These are phyloP conservation scores for Funneliformis geosporum DNA, from an alignment of 192 early-diverging fungal species.

Conservation along the genomic window DNA sequence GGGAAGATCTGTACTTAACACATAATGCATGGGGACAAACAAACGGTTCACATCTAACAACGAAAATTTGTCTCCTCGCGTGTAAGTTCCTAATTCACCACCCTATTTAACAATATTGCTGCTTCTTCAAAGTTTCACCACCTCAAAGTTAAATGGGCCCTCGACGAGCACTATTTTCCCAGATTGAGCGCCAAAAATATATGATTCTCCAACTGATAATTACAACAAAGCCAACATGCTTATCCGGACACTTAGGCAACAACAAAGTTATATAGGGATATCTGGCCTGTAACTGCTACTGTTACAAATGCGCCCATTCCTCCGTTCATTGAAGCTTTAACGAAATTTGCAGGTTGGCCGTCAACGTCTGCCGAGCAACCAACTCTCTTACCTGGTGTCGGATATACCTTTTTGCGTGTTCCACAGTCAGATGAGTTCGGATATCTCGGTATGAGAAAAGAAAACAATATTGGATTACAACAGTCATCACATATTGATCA, in stretches of 20 bases:
- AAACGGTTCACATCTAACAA: background rate
- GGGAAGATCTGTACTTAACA: constrained; percentile 7
- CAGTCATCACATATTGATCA: constrained; percentile 39
- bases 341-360: constrained; percentile 16
- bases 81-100: constrained; percentile 23
- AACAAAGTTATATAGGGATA: constrained; percentile 29
- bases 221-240: constrained; percentile 33
- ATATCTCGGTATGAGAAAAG: constrained; percentile 28
- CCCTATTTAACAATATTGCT: constrained; percentile 17
- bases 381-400: constrained; percentile 16
- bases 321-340: constrained; percentile 27
- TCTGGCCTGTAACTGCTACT: constrained; percentile 34
- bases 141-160: constrained; percentile 20
- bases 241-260: constrained; percentile 39
- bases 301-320: constrained; percentile 34
- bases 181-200: constrained; percentile 43
- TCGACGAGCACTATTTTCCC: constrained; percentile 35
- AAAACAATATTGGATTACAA: constrained; percentile 9
- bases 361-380: constrained; percentile 13
- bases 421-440: constrained; percentile 40
- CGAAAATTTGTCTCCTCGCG: constrained; percentile 25
- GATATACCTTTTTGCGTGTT: constrained; percentile 39
- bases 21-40: constrained; percentile 17
- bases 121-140: constrained; percentile 6
- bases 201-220: constrained; percentile 39